These are phyloP conservation scores for Torulaspora gathmanii DNA, from an alignment of 805 yeast species.

Conservation along the genomic window DNA sequence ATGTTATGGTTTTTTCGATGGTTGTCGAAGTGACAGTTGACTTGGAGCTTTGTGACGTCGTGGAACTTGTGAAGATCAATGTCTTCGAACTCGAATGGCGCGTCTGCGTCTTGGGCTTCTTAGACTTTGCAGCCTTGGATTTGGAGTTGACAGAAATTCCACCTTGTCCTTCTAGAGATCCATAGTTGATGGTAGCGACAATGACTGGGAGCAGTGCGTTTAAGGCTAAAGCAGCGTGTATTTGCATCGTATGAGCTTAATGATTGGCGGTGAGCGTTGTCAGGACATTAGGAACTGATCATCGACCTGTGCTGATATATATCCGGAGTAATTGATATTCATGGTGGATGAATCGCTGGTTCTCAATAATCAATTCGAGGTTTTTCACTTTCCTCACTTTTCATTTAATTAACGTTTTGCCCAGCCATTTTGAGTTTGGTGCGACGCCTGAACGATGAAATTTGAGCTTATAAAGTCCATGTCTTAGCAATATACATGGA, in stretches of 20 bases:
- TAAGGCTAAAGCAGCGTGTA: neutral
- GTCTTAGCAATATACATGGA: neutral
- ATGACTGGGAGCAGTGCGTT: neutral
- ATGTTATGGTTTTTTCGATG: conserved; percentile 1
- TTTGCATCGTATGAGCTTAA: neutral
- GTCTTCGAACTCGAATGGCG: neutral
- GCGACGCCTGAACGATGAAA: neutral
- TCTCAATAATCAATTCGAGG: neutral
- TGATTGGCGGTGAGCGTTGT: neutral
- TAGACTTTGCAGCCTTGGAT: neutral
- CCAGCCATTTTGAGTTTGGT: conserved; percentile 5
- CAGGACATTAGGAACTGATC: neutral
- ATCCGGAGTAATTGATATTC: neutral
- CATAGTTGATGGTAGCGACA: conserved; percentile 1
- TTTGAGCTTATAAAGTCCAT: neutral
- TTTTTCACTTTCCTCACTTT: neutral
- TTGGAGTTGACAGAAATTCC: neutral
- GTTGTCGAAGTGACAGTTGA: neutral
- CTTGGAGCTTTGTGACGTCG: neutral
- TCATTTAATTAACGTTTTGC: conserved; percentile 4
- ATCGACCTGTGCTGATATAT: neutral
- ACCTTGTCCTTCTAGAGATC: conserved; percentile 1
- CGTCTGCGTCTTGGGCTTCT: neutral
- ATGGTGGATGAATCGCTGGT: neutral
- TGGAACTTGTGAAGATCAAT: neutral